Conservation (phyloP, 305 asterid genomes). For the Nicotiana rustica region DNA sequence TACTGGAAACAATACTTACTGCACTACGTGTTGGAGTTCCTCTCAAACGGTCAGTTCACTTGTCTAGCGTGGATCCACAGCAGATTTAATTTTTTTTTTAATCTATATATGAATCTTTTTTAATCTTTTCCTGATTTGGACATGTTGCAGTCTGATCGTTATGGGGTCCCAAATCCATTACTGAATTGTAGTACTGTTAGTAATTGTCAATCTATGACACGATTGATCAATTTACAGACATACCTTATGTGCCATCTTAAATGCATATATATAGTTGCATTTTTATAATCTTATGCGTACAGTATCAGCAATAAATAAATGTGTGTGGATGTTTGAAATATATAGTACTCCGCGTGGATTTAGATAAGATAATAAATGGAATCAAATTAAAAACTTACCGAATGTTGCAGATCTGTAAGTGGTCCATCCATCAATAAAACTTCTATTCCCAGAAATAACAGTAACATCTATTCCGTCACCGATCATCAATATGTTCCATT, state of each 20-base stretch:
- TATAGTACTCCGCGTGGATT: background rate
- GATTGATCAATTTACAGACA: conserved; percentile 4
- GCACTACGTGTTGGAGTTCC: too few relatives aligned
- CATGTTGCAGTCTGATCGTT: background rate
- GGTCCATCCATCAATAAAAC: conserved; percentile 73
- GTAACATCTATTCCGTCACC: conserved; percentile 92
- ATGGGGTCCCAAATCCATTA: background rate
- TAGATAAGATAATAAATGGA: conserved; percentile 20
- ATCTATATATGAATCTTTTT: too few relatives aligned
- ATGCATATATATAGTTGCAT: background rate
- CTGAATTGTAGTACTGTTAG: background rate
- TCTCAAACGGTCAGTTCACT: too few relatives aligned
- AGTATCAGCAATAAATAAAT: conserved; percentile 10
- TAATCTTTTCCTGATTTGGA: background rate
- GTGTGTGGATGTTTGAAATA: background rate
- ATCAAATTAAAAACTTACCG: conserved; percentile 51
- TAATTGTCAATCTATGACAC: background rate
- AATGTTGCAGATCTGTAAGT: conserved; percentile 83
- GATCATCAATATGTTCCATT: conserved; percentile 82
- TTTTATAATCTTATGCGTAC: background rate
- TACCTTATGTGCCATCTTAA: background rate
- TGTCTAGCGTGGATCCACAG: too few relatives aligned
- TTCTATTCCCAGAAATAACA: conserved; percentile 70
- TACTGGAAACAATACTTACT: too few relatives aligned
- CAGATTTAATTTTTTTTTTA: too few relatives aligned